Evolutionary conservation across 176 grass and related monocot genomes (phyloP), one percentile per base, ranked within the genome.

Genomic region (Phoenix roebelenii): DNA sequence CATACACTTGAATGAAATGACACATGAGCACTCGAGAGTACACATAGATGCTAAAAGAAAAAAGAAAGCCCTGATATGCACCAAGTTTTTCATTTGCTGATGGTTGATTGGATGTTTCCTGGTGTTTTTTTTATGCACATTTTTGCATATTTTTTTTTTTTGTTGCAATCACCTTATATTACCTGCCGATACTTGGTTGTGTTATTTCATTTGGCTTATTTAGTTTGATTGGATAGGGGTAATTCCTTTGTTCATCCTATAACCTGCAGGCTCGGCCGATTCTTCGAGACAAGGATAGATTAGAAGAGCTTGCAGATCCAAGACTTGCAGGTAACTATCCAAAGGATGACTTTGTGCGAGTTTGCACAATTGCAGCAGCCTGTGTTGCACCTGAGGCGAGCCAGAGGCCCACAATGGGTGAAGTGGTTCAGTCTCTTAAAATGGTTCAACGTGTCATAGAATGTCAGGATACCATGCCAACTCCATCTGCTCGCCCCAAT

Each of bases 361-460:
- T 98, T 54, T 89, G 93, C 61, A 98, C 93, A 65, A 85, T 98
- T 19, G 93, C 93, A 17, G 93, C 88, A 52, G 93, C 93, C 55
- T 98, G 93, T 81, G 93, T 98, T 74, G 77, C 93, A 14, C 79
- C 83, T 3, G 93, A 98, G 70, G 82, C 82, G 61, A 98, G 80
- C 67, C 93, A 98, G 71, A 84, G 93, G 25, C 93, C 93, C 39
- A 98, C 93, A 7, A 98, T 98, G 82, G 93, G 93, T 0, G 94
- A 98, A 70, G 94, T 98, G 76, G 94, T 98, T 76, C 94, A 98
- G 75, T 98, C 94, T 20, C 94, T 98, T 22, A 98, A 98, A 78
- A 98, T 98, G 94, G 94, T 98, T 3, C 88, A 98, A 61, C 82
- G 70, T n/a, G 78, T 79, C 25, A 61, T 58, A 19, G 87, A 93